Evolutionary conservation across 331 rosid genomes (phyloP).

Genomic region (Pyrus hybrid): DNA sequence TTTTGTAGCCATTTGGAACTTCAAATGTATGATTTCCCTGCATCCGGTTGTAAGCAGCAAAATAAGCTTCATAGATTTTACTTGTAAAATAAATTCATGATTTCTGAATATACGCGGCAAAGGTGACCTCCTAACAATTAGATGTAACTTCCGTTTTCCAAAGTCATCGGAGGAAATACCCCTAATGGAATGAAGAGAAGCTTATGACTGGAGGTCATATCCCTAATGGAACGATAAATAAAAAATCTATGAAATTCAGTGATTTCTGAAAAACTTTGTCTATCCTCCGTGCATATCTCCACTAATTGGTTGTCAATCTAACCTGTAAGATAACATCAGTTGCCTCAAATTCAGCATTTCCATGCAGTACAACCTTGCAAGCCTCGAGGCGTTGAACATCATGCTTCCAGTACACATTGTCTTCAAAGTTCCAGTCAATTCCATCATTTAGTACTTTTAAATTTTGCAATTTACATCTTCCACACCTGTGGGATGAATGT

Average conservation of each 20-base stretch:
- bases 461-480: slow-evolving; percentile 85
- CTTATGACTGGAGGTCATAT: too few species aligned
- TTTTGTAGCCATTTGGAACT: slow-evolving; percentile 81
- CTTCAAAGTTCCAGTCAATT: slow-evolving; percentile 62
- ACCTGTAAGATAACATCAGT: slow-evolving; percentile 73
- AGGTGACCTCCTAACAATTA: neutral
- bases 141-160: neutral
- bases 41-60: slow-evolving; percentile 15
- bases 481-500: slow-evolving; percentile 53
- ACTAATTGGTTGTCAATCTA: slow-evolving; percentile 3
- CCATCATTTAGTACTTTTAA: slow-evolving; percentile 76
- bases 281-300: slow-evolving; percentile 14
- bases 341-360: slow-evolving; percentile 98
- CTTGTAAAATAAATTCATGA: too few species aligned
- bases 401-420: slow-evolving; percentile 79
- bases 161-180: neutral
- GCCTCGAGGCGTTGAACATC: slow-evolving; percentile 60
- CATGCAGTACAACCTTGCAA: slow-evolving; percentile 65
- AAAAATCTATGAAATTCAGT: neutral
- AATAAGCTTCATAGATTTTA: neutral
- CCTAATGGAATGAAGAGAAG: too few species aligned
- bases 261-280: neutral
- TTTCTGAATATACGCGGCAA: too few species aligned
- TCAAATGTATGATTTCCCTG: slow-evolving; percentile 89
- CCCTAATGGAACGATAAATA: too few species aligned